Conservation (phyloP, 495 filamentous ascomycete genomes). For the Aspergillus mulundensis region DNA sequence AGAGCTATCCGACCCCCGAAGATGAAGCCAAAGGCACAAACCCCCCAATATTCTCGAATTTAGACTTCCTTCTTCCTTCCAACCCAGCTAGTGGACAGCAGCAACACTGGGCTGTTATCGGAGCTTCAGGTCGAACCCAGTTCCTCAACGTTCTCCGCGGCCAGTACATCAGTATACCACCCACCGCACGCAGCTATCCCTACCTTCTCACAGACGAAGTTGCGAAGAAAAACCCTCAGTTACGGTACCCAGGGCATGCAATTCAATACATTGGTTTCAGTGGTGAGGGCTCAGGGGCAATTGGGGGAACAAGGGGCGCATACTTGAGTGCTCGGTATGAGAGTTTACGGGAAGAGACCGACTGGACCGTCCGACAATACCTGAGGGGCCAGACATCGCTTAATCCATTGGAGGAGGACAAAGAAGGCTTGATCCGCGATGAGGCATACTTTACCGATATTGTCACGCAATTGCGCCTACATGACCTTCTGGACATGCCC, state of each 20-base stretch:
- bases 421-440: conserved; percentile 42
- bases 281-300: conserved; percentile 53
- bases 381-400: conserved; percentile 72
- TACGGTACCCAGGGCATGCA: conserved; percentile 57
- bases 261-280: conserved; percentile 81
- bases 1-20: conserved; percentile 60
- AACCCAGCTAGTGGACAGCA: conserved; percentile 17
- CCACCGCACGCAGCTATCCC: conserved; percentile 68
- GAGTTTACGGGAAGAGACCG: conserved; percentile 75
- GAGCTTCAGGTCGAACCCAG: conserved; percentile 67
- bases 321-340: conserved; percentile 95
- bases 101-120: conserved; percentile 72
- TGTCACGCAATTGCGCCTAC: conserved; percentile 60
- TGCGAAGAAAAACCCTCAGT: conserved; percentile 44
- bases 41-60: conserved; percentile 61
- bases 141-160: conserved; percentile 73
- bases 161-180: conserved; percentile 66
- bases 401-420: conserved; percentile 59
- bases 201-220: conserved; percentile 65
- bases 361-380: conserved; percentile 78
- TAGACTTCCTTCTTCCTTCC: conserved; percentile 64
- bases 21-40: conserved; percentile 27
- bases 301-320: conserved; percentile 59
- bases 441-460: conserved; percentile 52
- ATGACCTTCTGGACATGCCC: conserved; percentile 66